These are phyloP conservation scores for Trichoderma koningii DNA, from an alignment of 2,329 filamentous ascomycete genomes.

Conservation along the genomic window DNA sequence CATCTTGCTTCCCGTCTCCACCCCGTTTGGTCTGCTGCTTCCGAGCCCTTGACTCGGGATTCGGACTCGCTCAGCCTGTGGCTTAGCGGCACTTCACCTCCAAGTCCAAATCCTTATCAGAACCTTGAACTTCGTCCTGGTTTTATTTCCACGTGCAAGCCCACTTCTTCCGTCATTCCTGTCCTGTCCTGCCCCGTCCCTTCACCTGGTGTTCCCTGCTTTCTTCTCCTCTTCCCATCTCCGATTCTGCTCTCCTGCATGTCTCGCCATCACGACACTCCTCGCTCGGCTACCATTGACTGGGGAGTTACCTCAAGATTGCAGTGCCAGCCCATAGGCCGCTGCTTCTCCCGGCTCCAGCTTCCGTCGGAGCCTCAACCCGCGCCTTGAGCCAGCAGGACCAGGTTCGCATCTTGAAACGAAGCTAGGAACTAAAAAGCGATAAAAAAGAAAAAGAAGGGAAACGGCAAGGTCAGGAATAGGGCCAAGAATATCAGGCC, in stretches of 20 bases:
- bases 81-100: conserved; percentile 6
- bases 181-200: neutral
- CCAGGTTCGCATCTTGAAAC: conserved; percentile 20
- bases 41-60: conserved; percentile 11
- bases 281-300: conserved; percentile 26
- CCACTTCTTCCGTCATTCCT: conserved; percentile 18
- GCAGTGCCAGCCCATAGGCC: conserved; percentile 24
- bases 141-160: conserved; percentile 9
- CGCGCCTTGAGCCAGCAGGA: conserved; percentile 19
- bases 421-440: neutral
- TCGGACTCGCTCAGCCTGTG: neutral
- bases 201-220: neutral
- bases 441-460: neutral
- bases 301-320: conserved; percentile 18
- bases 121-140: conserved; percentile 5
- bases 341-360: conserved; percentile 23
- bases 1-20: neutral
- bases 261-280: conserved; percentile 24
- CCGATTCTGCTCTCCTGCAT: conserved; percentile 20
- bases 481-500: too few relatives aligned
- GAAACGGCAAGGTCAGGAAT: neutral
- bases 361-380: conserved; percentile 12
- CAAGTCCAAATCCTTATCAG: conserved; percentile 17
- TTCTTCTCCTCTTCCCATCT: neutral
- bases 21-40: conserved; percentile 1